phyloP scores from a whole-genome alignment of 495 filamentous ascomycete species.

The Filosporella fistucella region DNA sequence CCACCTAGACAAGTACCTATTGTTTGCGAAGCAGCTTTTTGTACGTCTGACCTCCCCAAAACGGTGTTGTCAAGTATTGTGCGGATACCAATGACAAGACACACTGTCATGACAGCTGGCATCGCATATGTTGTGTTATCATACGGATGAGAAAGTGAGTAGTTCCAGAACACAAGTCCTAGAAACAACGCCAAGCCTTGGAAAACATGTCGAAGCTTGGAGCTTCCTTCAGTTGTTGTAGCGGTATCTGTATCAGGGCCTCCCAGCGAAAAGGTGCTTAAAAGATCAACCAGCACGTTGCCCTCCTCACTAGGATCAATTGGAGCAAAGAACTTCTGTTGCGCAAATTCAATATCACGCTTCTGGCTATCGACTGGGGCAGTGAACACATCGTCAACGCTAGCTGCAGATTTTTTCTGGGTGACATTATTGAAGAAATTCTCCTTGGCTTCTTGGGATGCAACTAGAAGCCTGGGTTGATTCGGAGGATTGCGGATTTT shows the following conservation, averaged over 20 bases:
- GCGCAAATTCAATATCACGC: conserved; percentile 35
- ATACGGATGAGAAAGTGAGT: not conserved
- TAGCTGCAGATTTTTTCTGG: not conserved
- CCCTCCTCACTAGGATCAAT: conserved; percentile 23
- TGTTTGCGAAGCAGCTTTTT: not conserved
- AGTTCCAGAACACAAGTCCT: conserved; percentile 16
- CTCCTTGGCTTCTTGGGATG: conserved; percentile 35
- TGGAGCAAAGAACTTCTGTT: conserved; percentile 43
- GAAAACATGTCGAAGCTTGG: conserved; percentile 1
- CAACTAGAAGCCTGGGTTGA: conserved; percentile 39
- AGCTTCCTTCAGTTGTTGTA: not conserved
- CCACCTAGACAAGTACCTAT: conserved; percentile 5
- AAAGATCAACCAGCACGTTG: conserved; percentile 33
- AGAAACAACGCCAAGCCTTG: conserved; percentile 8
- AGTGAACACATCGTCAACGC: not conserved
- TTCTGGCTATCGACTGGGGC: not conserved
- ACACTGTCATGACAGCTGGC: conserved; percentile 8
- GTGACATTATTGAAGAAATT: conserved; percentile 35
- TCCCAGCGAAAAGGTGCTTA: conserved; percentile 8
- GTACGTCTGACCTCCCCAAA: not conserved
- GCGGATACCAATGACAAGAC: conserved; percentile 1
- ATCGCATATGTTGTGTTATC: conserved; percentile 7
- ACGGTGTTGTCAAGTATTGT: conserved; percentile 12
- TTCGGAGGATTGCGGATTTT: conserved; percentile 56
- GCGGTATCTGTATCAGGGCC: not conserved